A percentile compares a stretch with the other conserved stretches of the same genome.
phyloP scores from a whole-genome alignment of 305 asterid genomes.

The Fraxinus baroniana region DNA sequence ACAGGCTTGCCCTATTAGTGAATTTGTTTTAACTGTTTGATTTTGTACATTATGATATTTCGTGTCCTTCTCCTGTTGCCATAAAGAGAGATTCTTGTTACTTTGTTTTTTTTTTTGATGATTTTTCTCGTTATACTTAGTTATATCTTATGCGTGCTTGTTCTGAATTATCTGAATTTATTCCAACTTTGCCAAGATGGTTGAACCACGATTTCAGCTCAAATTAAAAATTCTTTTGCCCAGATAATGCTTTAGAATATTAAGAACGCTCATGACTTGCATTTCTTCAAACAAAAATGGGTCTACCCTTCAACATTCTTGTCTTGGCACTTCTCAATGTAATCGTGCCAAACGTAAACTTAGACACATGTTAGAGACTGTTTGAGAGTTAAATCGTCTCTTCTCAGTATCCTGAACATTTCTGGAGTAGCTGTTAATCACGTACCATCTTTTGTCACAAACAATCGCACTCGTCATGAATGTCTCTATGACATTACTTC shows the following conservation, averaged over 20 bases:
- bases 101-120: not conserved
- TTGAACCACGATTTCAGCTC: not conserved
- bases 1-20: not conserved
- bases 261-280: not conserved
- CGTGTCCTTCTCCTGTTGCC: not conserved
- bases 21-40: not conserved
- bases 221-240: not conserved
- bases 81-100: not conserved
- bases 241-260: not conserved
- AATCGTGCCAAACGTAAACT: not conserved
- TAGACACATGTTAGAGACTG: not conserved
- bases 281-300: not conserved
- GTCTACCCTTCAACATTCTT: not conserved
- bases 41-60: not conserved
- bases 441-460: not conserved
- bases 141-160: not conserved
- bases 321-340: not conserved
- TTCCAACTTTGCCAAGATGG: not conserved
- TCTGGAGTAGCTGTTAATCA: not conserved
- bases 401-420: not conserved
- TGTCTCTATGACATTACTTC: not conserved
- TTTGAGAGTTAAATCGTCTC: not conserved
- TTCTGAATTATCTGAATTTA: not conserved
- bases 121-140: not conserved
- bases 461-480: not conserved